Evolutionary conservation across 2,329 filamentous ascomycete species (phyloP).

Genomic region (Clarireedia paspali): DNA sequence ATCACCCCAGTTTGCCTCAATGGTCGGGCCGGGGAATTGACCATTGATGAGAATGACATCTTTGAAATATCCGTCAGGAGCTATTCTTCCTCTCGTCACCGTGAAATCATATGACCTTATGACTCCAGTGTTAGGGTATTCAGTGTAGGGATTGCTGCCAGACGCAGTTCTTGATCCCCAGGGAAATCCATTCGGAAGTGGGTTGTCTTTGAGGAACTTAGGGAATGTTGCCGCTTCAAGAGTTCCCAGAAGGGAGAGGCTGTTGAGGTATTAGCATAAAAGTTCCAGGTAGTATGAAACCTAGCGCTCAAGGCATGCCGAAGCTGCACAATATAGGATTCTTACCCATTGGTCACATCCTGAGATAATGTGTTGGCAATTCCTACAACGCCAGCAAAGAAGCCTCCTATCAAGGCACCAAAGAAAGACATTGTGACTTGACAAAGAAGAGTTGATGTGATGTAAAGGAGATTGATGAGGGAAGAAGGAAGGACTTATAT

Average conservation of each 20-base stretch:
- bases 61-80: slow-evolving; percentile 34
- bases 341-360: slow-evolving; percentile 23
- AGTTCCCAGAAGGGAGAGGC: slow-evolving; percentile 11
- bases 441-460: too few species aligned
- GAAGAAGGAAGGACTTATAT: too few species aligned
- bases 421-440: slow-evolving; percentile 12
- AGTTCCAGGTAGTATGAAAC: background rate
- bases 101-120: slow-evolving; percentile 30
- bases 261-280: background rate
- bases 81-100: slow-evolving; percentile 24
- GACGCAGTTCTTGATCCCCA: slow-evolving; percentile 41
- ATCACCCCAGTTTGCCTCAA: slow-evolving; percentile 34
- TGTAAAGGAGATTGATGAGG: too few species aligned
- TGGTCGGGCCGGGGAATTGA: slow-evolving; percentile 30
- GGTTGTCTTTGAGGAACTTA: slow-evolving; percentile 13
- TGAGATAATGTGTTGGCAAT: slow-evolving; percentile 16
- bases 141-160: slow-evolving; percentile 32
- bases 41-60: slow-evolving; percentile 46
- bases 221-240: background rate
- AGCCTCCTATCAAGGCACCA: background rate
- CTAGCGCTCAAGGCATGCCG: too few species aligned
- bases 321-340: background rate
- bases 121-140: slow-evolving; percentile 34
- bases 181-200: slow-evolving; percentile 41
- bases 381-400: slow-evolving; percentile 12